phyloP scores from a whole-genome alignment of 441 rosid genomes.

The Arabidopsis lyrata region DNA sequence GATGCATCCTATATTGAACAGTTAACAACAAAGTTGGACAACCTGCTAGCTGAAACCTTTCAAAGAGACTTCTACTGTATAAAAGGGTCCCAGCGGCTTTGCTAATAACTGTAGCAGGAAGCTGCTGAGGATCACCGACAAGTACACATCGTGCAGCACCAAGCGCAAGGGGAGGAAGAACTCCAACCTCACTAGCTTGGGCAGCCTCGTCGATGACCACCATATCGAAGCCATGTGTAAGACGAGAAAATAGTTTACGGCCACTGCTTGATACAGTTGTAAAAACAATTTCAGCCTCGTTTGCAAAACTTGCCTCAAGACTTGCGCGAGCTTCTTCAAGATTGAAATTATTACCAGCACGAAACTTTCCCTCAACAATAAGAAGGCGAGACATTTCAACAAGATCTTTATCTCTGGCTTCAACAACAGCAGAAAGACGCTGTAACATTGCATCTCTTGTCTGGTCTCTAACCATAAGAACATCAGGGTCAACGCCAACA shows the following conservation, averaged over 20 bases:
- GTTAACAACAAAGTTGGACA: conserved; percentile 97
- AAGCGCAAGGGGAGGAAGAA: conserved; percentile 97
- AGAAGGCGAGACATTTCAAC: conserved; percentile 99
- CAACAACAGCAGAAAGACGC: conserved; percentile 93
- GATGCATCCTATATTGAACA: conserved; percentile 99
- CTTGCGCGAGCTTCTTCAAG: conserved; percentile 97
- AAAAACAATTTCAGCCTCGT: conserved; percentile 99
- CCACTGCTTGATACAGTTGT: conserved; percentile 99
- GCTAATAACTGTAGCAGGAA: conserved; percentile 99
- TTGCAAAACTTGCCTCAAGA: conserved; percentile 99
- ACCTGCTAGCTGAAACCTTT: conserved; percentile 98
- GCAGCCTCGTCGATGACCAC: conserved; percentile 99
- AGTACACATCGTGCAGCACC: conserved; percentile 99
- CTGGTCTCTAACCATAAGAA: conserved; percentile 85
- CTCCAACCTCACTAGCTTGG: conserved; percentile 97
- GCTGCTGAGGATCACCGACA: conserved; percentile 99
- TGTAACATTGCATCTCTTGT: conserved; percentile 87
- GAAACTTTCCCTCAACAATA: conserved; percentile 82
- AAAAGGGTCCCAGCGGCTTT: conserved; percentile 96
- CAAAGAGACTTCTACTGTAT: conserved; percentile 97
- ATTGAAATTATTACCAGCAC: conserved; percentile 78
- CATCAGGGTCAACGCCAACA: conserved; percentile 97
- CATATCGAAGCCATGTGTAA: conserved; percentile 99
- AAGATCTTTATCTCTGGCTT: conserved; percentile 89
- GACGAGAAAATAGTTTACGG: conserved; percentile 95